phyloP scores from a whole-genome alignment of 116 monocot genomes.

The Zostera marina region DNA sequence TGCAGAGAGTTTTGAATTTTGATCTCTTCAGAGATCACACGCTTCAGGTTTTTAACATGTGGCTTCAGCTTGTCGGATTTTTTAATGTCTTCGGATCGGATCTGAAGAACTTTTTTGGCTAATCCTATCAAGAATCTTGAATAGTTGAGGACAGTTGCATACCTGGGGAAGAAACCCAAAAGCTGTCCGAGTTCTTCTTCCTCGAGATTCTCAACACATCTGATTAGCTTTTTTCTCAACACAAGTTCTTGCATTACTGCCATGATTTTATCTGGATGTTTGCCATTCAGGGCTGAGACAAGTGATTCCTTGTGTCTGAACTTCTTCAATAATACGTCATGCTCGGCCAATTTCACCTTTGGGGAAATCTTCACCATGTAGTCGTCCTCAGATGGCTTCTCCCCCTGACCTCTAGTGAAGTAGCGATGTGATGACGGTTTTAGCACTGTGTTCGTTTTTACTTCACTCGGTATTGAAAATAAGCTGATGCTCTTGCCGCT shows the following conservation, averaged over 20 bases:
- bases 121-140: conserved; percentile 67
- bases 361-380: conserved; percentile 28
- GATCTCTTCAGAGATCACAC: conserved; percentile 59
- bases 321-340: conserved; percentile 64
- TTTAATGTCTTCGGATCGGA: conserved; percentile 43
- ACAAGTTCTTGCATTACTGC: conserved; percentile 82
- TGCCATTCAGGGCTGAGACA: conserved; percentile 29
- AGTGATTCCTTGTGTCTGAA: conserved; percentile 78
- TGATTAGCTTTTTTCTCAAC: conserved; percentile 68
- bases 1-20: conserved; percentile 53
- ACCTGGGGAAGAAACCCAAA: conserved; percentile 44
- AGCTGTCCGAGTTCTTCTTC: conserved; percentile 47
- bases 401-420: conserved; percentile 52
- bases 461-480: background rate
- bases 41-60: conserved; percentile 46
- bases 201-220: conserved; percentile 50
- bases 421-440: conserved; percentile 39
- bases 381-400: conserved; percentile 43
- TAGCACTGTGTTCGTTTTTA: conserved; percentile 13
- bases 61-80: conserved; percentile 26
- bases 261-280: conserved; percentile 30
- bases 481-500: background rate
- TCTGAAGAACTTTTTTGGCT: conserved; percentile 50
- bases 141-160: conserved; percentile 50
- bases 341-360: conserved; percentile 53